These are phyloP conservation scores for Ganoderma resinaceum DNA, from an alignment of 1,284 basidiomycete species.

Conservation along the genomic window DNA sequence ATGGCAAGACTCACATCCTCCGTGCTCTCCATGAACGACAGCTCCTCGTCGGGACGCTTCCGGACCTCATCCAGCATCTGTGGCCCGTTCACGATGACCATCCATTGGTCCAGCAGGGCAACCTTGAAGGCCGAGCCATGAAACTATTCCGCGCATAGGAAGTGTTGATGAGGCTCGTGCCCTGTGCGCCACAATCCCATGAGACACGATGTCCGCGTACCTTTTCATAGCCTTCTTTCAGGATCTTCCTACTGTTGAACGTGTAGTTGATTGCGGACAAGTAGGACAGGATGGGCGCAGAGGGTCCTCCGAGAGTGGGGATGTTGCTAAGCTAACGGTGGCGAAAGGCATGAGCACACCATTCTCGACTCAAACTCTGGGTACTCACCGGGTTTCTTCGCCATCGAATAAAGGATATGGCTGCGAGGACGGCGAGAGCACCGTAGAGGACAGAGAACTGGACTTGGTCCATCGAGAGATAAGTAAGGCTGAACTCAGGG, in stretches of 20 bases:
- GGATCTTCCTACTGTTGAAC: constrained; percentile 33
- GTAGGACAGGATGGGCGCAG: constrained; percentile 36
- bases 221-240: constrained; percentile 41
- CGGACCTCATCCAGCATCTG: constrained; percentile 8
- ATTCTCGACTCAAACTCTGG: neutral
- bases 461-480: neutral
- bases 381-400: constrained; percentile 11
- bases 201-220: constrained; percentile 33
- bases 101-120: constrained; percentile 43
- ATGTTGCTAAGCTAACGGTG: constrained; percentile 30
- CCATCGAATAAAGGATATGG: neutral
- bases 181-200: neutral
- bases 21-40: constrained; percentile 30
- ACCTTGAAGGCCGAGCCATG: constrained; percentile 40
- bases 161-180: neutral
- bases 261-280: constrained; percentile 31
- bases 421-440: neutral
- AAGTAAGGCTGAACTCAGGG: neutral
- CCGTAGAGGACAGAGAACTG: neutral
- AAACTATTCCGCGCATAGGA: constrained; percentile 30
- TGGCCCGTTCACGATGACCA: constrained; percentile 34
- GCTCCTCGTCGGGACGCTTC: constrained; percentile 34
- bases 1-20: neutral
- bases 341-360: neutral
- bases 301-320: constrained; percentile 38